These are phyloP conservation scores for Tuber brumale DNA, from an alignment of 495 filamentous ascomycete species.

Conservation along the genomic window DNA sequence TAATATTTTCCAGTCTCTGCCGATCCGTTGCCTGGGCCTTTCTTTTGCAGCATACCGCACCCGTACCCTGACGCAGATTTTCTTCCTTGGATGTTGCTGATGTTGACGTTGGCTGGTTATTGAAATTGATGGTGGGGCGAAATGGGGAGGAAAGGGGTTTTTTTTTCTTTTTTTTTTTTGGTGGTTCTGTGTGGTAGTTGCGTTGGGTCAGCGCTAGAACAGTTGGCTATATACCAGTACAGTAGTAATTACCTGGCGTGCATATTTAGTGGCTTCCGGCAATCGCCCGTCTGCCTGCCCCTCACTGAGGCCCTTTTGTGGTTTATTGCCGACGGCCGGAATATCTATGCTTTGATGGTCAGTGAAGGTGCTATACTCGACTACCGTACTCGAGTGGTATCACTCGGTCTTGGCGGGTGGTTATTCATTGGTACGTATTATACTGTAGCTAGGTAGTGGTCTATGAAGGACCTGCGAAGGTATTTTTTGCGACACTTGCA, in stretches of 20 bases:
- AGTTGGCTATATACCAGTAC: neutral
- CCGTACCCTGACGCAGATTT: neutral
- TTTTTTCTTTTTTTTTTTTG: neutral
- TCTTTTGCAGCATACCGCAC: neutral
- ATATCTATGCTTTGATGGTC: neutral
- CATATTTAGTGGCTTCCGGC: neutral
- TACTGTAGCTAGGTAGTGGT: neutral
- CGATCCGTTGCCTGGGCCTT: neutral
- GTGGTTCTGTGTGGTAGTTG: neutral
- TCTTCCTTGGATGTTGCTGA: neutral
- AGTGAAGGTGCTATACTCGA: neutral
- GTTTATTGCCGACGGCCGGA: neutral
- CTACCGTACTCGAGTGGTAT: neutral
- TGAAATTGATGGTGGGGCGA: slow-evolving; percentile 1
- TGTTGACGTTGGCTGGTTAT: neutral
- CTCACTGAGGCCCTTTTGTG: neutral
- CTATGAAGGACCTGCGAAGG: neutral
- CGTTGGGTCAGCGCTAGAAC: neutral
- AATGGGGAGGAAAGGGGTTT: neutral
- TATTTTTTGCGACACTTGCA: neutral
- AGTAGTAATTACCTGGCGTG: neutral
- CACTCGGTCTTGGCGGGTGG: neutral
- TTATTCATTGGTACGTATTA: neutral
- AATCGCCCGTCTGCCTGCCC: neutral
- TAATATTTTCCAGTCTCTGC: neutral